These are phyloP conservation scores for Vitis rupestris DNA, from an alignment of 164 flowering plant genomes.

Conservation along the genomic window DNA sequence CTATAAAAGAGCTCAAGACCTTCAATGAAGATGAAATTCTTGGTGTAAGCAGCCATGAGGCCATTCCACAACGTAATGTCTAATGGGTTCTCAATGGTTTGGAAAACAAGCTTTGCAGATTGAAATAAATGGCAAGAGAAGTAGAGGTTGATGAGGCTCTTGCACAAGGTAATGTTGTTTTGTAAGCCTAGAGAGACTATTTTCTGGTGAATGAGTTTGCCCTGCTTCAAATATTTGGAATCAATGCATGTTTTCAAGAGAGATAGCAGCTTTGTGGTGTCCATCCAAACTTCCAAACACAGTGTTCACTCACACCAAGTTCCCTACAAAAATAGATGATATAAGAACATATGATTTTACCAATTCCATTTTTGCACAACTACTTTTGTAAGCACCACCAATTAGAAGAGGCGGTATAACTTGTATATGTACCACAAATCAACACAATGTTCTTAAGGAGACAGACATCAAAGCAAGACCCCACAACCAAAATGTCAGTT, in stretches of 20 bases:
- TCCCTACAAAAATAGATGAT: too few relatives aligned
- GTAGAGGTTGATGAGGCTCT: slow-evolving; percentile 54
- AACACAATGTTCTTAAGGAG: too few relatives aligned
- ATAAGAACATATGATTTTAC: too few relatives aligned
- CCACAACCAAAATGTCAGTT: too few relatives aligned
- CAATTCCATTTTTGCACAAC: too few relatives aligned
- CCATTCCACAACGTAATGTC: slow-evolving; percentile 68
- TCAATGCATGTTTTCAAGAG: slow-evolving; percentile 24
- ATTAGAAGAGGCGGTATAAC: too few relatives aligned
- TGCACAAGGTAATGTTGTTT: slow-evolving; percentile 41
- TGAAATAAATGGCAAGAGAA: slow-evolving; percentile 40
- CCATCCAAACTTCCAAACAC: slow-evolving; percentile 25
- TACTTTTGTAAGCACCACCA: too few relatives aligned
- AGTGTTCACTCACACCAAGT: not conserved
- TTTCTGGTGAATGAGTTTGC: slow-evolving; percentile 46
- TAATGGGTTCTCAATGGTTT: slow-evolving; percentile 35
- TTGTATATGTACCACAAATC: too few relatives aligned
- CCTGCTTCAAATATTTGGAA: slow-evolving; percentile 26
- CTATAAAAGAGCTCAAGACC: slow-evolving; percentile 43
- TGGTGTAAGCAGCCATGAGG: slow-evolving; percentile 52
- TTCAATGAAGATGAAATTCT: slow-evolving; percentile 44
- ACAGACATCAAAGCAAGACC: too few relatives aligned
- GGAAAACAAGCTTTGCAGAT: slow-evolving; percentile 48
- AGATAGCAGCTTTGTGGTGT: slow-evolving; percentile 21
- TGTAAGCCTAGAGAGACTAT: slow-evolving; percentile 37